phyloP scores from a whole-genome alignment of 2,329 filamentous ascomycete genomes.

The Fusarium sp. region DNA sequence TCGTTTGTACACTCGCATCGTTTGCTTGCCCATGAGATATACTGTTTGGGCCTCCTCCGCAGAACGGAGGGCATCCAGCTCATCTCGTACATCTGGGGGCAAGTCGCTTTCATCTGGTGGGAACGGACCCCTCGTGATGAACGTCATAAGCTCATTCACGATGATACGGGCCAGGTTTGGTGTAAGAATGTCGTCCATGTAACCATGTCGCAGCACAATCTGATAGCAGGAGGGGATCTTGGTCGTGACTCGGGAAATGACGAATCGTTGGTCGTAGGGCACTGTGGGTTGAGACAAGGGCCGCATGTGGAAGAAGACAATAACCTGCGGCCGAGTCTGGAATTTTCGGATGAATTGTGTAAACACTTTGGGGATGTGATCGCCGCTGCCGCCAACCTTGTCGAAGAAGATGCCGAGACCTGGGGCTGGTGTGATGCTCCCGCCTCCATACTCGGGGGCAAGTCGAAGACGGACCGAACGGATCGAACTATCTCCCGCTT shows the following conservation, averaged over 20 bases:
- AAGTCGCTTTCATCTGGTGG: constrained; percentile 40
- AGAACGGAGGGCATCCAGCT: constrained; percentile 57
- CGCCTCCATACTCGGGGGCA: constrained; percentile 55
- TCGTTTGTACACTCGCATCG: constrained; percentile 61
- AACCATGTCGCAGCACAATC: constrained; percentile 77
- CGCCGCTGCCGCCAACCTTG: constrained; percentile 76
- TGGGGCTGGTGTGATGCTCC: constrained; percentile 59
- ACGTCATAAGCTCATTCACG: constrained; percentile 70
- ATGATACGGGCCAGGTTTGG: constrained; percentile 68
- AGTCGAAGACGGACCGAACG: constrained; percentile 45
- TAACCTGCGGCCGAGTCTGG: constrained; percentile 72
- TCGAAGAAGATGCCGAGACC: constrained; percentile 82
- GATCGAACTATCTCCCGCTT: constrained; percentile 24
- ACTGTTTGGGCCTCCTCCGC: constrained; percentile 62
- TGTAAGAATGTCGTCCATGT: constrained; percentile 77
- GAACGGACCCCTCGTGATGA: constrained; percentile 54
- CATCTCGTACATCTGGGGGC: constrained; percentile 45
- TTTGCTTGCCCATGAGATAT: constrained; percentile 72
- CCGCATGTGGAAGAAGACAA: constrained; percentile 81
- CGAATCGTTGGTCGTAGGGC: constrained; percentile 59
- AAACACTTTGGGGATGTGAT: constrained; percentile 58
- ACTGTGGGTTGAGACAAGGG: constrained; percentile 70
- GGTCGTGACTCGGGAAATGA: constrained; percentile 54
- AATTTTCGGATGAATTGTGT: constrained; percentile 80
- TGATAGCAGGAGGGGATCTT: constrained; percentile 73